Conservation (phyloP, 2,329 filamentous ascomycete genomes). For the Talaromyces piceae region DNA sequence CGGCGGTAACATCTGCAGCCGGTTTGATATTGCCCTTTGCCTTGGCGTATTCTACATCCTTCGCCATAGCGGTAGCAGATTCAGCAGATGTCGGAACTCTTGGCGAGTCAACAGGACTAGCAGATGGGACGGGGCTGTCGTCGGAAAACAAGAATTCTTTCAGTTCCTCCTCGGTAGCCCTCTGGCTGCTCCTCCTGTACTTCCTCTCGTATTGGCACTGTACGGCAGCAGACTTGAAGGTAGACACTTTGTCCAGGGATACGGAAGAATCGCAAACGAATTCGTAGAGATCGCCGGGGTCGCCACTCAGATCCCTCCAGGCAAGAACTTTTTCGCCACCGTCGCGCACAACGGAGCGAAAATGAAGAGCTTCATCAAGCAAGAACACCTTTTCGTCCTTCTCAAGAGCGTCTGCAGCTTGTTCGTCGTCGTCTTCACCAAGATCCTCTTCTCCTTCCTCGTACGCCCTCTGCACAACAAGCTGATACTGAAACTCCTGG, state of each 20-base stretch:
- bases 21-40: slow-evolving; percentile 34
- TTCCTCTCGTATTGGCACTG: slow-evolving; percentile 98
- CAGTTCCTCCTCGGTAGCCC: slow-evolving; percentile 74
- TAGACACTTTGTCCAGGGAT: slow-evolving; percentile 61
- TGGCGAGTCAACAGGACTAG: slow-evolving; percentile 48
- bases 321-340: slow-evolving; percentile 79
- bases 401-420: slow-evolving; percentile 73
- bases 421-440: slow-evolving; percentile 80
- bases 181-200: slow-evolving; percentile 70
- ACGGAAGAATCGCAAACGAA: slow-evolving; percentile 83
- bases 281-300: slow-evolving; percentile 91
- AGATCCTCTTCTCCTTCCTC: slow-evolving; percentile 96
- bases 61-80: slow-evolving; percentile 38
- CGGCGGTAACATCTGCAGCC: slow-evolving; percentile 45
- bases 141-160: slow-evolving; percentile 70
- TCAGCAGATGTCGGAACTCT: slow-evolving; percentile 31
- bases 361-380: slow-evolving; percentile 83
- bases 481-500: slow-evolving; percentile 94
- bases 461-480: slow-evolving; percentile 91
- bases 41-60: slow-evolving; percentile 36
- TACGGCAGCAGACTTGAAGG: slow-evolving; percentile 74
- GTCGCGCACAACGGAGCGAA: slow-evolving; percentile 74
- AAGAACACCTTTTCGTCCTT: slow-evolving; percentile 97
- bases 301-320: slow-evolving; percentile 91
- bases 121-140: slow-evolving; percentile 53